Percentiles rank a stretch among this genome's conserved stretches.
Evolutionary conservation across 495 filamentous ascomycete species (phyloP).

Genomic region (Penicillium angulare): DNA sequence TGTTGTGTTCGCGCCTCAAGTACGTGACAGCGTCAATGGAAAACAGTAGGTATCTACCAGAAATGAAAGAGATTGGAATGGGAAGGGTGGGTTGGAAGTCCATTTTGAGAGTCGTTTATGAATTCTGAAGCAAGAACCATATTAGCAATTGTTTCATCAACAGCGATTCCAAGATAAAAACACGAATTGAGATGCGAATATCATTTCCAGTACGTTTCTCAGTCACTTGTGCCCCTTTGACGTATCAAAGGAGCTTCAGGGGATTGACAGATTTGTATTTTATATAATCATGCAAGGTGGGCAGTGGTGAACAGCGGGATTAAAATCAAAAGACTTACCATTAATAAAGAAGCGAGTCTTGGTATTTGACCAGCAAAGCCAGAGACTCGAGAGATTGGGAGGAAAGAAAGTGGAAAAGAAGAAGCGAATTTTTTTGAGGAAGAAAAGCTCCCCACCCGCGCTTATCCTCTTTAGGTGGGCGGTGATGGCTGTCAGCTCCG

Average conservation of each 20-base stretch:
- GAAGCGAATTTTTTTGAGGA: slow-evolving; percentile 21
- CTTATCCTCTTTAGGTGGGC: slow-evolving; percentile 30
- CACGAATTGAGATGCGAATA: slow-evolving; percentile 12
- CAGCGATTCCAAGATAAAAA: background rate
- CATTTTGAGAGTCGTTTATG: slow-evolving; percentile 29
- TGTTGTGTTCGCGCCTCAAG: slow-evolving; percentile 76
- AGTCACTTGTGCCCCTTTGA: slow-evolving; percentile 47
- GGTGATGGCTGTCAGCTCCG: slow-evolving; percentile 7
- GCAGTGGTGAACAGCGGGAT: slow-evolving; percentile 4
- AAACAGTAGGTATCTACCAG: slow-evolving; percentile 83
- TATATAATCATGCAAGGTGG: slow-evolving; percentile 67
- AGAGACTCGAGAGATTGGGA: slow-evolving; percentile 12
- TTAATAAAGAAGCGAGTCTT: slow-evolving; percentile 22
- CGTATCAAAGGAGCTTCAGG: slow-evolving; percentile 59
- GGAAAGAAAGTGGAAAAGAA: slow-evolving; percentile 15
- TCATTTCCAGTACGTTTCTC: slow-evolving; percentile 52
- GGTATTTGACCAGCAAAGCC: slow-evolving; percentile 39
- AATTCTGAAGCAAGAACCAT: slow-evolving; percentile 10
- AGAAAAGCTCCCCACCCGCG: slow-evolving; percentile 15
- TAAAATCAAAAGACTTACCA: slow-evolving; percentile 31
- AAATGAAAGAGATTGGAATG: slow-evolving; percentile 80
- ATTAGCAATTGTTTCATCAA: slow-evolving; percentile 16
- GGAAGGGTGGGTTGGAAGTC: slow-evolving; percentile 46
- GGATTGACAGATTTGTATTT: slow-evolving; percentile 83
- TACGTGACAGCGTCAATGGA: slow-evolving; percentile 79